Conservation (phyloP, 768 basidiomycete genomes). For the Suillus ampliporus region DNA sequence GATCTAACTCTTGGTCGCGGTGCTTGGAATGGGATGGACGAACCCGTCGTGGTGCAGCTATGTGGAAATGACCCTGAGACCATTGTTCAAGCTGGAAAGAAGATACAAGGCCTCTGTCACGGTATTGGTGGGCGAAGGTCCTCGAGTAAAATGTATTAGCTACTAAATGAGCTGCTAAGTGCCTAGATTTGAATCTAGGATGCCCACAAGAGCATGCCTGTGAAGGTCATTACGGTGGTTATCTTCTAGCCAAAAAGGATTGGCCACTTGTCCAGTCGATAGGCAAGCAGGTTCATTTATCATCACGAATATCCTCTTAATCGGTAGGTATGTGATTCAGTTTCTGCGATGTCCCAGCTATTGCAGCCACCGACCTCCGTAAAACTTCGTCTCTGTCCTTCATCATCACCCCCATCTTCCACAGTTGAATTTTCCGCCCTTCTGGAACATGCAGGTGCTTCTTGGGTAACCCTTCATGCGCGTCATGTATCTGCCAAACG, state of each 20-base stretch:
- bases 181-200: slow-evolving; percentile 77
- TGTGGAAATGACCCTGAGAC: slow-evolving; percentile 72
- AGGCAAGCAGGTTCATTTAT: slow-evolving; percentile 44
- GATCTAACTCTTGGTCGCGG: slow-evolving; percentile 46
- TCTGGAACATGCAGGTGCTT: slow-evolving; percentile 68
- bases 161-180: slow-evolving; percentile 18
- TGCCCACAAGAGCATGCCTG: slow-evolving; percentile 77
- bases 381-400: slow-evolving; percentile 66
- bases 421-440: slow-evolving; percentile 61
- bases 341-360: slow-evolving; percentile 65
- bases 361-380: slow-evolving; percentile 68
- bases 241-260: slow-evolving; percentile 73
- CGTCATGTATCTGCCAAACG: slow-evolving; percentile 72
- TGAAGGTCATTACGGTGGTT: slow-evolving; percentile 74
- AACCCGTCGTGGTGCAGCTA: slow-evolving; percentile 72
- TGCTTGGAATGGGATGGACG: slow-evolving; percentile 12
- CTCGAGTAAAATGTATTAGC: slow-evolving; percentile 4
- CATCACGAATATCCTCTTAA: neutral
- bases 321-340: slow-evolving; percentile 39
- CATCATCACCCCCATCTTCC: slow-evolving; percentile 43
- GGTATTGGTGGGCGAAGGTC: slow-evolving; percentile 60
- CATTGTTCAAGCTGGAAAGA: slow-evolving; percentile 64
- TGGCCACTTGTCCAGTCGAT: slow-evolving; percentile 72
- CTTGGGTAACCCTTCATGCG: slow-evolving; percentile 77
- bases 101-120: slow-evolving; percentile 64